A percentile compares a stretch with the other conserved stretches of the same genome.
Evolutionary conservation across 2,329 filamentous ascomycete genomes (phyloP).

Genomic region (Talaromyces sp.): DNA sequence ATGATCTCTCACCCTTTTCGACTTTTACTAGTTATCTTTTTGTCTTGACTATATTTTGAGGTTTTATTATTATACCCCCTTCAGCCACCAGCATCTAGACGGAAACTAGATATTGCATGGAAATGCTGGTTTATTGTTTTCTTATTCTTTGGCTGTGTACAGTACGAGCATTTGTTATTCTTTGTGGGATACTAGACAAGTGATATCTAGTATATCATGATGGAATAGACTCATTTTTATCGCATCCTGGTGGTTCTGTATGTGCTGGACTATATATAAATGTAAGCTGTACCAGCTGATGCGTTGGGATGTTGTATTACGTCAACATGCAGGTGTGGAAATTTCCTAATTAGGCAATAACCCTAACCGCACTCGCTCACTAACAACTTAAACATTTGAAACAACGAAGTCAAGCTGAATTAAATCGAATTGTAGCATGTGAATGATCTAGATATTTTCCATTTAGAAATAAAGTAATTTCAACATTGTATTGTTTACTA

Average conservation of each 20-base stretch:
- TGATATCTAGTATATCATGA: not conserved
- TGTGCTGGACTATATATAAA: not conserved
- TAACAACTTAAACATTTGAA: not conserved
- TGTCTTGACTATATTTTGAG: not conserved
- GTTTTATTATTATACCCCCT: not conserved
- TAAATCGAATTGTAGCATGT: not conserved
- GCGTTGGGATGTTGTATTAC: not conserved
- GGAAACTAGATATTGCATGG: not conserved
- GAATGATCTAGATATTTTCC: not conserved
- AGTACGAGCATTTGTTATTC: not conserved
- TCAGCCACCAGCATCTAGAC: not conserved
- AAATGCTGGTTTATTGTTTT: not conserved
- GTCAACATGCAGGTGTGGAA: not conserved
- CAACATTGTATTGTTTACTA: too few species aligned
- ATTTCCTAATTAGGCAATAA: not conserved
- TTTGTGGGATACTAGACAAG: not conserved
- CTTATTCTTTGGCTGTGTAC: not conserved
- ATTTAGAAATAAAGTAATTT: not conserved
- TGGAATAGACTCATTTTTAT: not conserved
- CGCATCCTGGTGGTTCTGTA: not conserved
- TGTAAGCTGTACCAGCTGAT: not conserved
- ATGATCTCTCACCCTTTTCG: not conserved
- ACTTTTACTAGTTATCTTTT: not conserved
- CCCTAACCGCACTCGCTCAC: not conserved
- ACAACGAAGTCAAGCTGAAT: not conserved